Evolutionary conservation across 176 grass and related monocot genomes (phyloP).

Genomic region (Triticum dicoccoides): DNA sequence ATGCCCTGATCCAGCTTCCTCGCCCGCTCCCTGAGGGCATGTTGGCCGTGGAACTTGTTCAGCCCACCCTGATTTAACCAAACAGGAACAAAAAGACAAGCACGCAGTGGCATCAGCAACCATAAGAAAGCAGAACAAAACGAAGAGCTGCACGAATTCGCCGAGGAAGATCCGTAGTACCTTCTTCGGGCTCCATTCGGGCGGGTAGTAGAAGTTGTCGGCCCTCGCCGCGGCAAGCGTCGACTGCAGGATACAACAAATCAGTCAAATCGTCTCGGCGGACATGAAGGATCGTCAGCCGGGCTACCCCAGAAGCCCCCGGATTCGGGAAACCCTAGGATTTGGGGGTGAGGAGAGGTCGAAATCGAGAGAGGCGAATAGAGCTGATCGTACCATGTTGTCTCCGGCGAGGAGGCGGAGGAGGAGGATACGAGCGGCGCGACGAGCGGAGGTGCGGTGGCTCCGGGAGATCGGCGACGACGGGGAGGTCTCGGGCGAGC

Average conservation of each 20-base stretch:
- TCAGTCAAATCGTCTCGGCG: background rate
- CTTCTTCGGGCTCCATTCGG: conserved; percentile 98
- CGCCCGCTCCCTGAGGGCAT: conserved; percentile 81
- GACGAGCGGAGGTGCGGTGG: background rate
- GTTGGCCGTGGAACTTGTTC: conserved; percentile 96
- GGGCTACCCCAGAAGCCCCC: background rate
- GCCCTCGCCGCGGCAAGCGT: conserved; percentile 83
- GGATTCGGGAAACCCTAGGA: background rate
- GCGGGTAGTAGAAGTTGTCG: conserved; percentile 97
- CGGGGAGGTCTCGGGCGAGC: background rate
- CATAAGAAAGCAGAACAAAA: background rate
- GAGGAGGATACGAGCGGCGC: background rate
- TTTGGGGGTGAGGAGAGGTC: background rate
- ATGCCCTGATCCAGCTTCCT: conserved; percentile 97
- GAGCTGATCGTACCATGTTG: conserved; percentile 46
- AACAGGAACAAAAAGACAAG: background rate
- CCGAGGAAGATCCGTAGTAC: conserved; percentile 19
- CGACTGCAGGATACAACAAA: conserved; percentile 44
- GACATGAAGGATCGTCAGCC: background rate
- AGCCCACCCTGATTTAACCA: conserved; percentile 60
- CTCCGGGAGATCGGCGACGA: background rate
- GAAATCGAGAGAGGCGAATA: background rate
- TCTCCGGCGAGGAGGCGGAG: background rate
- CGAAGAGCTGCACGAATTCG: background rate
- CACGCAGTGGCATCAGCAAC: conserved; percentile 4